Evolutionary conservation across 169 alveolate species (phyloP).

Genomic region (Neospora caninum): DNA sequence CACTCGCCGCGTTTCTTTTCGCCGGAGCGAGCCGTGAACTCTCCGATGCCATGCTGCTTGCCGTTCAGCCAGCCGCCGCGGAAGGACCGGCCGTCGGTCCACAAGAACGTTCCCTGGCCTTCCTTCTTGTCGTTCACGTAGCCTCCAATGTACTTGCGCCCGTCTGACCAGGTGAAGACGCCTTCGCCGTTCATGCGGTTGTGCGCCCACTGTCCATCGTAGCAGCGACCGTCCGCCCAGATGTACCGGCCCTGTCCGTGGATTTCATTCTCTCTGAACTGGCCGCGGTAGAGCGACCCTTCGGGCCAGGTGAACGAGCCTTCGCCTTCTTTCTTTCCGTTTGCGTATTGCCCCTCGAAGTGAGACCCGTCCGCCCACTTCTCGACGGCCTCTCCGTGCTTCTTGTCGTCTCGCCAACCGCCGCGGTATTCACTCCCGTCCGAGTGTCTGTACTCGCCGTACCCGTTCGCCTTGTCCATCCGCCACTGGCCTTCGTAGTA

Average conservation of each 20-base stretch:
- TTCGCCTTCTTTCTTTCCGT: constrained; percentile 87
- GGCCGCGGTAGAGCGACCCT: constrained; percentile 86
- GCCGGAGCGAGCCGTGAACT: constrained; percentile 46
- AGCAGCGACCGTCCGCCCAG: constrained; percentile 91
- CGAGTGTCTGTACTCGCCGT: constrained; percentile 85
- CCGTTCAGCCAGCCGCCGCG: constrained; percentile 76
- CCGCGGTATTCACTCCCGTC: constrained; percentile 91
- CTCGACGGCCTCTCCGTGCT: constrained; percentile 91
- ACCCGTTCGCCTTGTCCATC: constrained; percentile 90
- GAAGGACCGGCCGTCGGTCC: constrained; percentile 67
- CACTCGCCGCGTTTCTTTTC: constrained; percentile 61
- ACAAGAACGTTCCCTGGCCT: constrained; percentile 83
- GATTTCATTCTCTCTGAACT: constrained; percentile 80
- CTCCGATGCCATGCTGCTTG: constrained; percentile 73
- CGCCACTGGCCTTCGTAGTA: constrained; percentile 87
- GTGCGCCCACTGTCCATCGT: constrained; percentile 88
- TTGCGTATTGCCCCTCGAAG: constrained; percentile 85
- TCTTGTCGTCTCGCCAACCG: constrained; percentile 89
- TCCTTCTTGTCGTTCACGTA: constrained; percentile 83
- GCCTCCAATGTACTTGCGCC: constrained; percentile 83
- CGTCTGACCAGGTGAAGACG: constrained; percentile 82
- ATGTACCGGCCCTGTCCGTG: constrained; percentile 86
- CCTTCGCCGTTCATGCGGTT: constrained; percentile 90
- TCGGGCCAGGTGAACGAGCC: constrained; percentile 90
- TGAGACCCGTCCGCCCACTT: constrained; percentile 91